Conservation (phyloP, 208 protist species). For the Leptomonas pyrrhocoris region DNA sequence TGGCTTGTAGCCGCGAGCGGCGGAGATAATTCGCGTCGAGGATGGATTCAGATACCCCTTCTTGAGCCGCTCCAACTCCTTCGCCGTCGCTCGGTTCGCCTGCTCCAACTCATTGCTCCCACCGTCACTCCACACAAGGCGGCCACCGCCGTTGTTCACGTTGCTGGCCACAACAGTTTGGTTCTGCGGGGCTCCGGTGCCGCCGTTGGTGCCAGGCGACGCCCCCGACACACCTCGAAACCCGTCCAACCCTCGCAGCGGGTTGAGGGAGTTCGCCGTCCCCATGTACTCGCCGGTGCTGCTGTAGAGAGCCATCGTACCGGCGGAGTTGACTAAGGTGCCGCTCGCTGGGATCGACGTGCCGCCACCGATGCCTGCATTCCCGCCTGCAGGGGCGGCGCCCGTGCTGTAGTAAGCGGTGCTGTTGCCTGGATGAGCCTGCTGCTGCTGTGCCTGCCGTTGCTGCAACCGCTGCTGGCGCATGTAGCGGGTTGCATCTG, state of each 20-base stretch:
- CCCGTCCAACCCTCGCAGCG: conserved; percentile 11
- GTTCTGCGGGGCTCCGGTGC: background rate
- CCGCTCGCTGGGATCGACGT: conserved; percentile 20
- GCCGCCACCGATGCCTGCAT: conserved; percentile 10
- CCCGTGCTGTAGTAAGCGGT: conserved; percentile 17
- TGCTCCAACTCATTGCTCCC: conserved; percentile 6
- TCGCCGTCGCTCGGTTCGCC: conserved; percentile 26
- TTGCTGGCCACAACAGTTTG: background rate
- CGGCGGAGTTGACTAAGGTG: conserved; percentile 22
- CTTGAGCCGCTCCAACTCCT: conserved; percentile 40
- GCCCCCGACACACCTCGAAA: conserved; percentile 21
- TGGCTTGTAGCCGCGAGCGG: conserved; percentile 71
- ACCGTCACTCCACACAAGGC: background rate
- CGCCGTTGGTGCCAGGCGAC: conserved; percentile 20
- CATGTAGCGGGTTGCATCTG: conserved; percentile 33
- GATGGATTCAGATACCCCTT: conserved; percentile 41
- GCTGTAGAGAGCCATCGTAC: conserved; percentile 24
- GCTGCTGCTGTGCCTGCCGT: conserved; percentile 22
- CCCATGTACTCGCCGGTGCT: conserved; percentile 20
- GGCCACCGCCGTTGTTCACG: conserved; percentile 7
- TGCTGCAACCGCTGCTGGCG: conserved; percentile 29
- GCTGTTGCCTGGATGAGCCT: conserved; percentile 12
- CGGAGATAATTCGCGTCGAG: conserved; percentile 60
- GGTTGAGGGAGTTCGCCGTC: conserved; percentile 27
- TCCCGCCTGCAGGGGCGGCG: background rate